Percentiles rank a stretch among this genome's conserved stretches.
phyloP scores from a whole-genome alignment of 768 basidiomycete genomes.

The Dacryopinax spathularia region DNA sequence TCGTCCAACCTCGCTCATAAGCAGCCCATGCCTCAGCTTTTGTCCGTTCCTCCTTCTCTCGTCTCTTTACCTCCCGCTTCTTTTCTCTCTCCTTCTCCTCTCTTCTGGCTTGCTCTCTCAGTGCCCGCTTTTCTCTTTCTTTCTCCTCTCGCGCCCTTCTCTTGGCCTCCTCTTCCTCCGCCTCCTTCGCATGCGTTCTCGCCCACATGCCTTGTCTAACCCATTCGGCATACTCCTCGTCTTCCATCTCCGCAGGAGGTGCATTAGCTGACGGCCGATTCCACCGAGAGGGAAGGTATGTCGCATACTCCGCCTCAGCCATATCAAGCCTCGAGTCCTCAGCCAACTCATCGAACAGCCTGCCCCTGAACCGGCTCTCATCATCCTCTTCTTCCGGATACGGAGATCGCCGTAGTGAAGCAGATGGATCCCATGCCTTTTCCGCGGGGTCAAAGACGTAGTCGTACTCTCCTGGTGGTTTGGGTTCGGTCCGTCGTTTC shows the following conservation, averaged over 20 bases:
- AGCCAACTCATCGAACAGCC: conserved; percentile 54
- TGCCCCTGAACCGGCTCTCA: conserved; percentile 42
- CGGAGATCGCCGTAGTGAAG: background rate
- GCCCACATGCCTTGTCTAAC: conserved; percentile 75
- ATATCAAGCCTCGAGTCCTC: conserved; percentile 58
- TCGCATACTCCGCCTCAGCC: conserved; percentile 48
- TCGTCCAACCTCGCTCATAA: background rate
- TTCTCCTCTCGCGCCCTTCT: conserved; percentile 24
- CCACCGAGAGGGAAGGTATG: conserved; percentile 56
- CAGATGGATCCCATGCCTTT: conserved; percentile 18
- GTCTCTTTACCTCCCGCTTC: conserved; percentile 25
- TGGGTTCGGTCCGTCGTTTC: conserved; percentile 20
- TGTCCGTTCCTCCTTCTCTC: conserved; percentile 23
- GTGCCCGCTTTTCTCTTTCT: conserved; percentile 33
- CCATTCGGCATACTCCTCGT: conserved; percentile 83
- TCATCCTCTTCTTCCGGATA: background rate
- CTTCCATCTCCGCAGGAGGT: conserved; percentile 42
- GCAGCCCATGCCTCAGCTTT: background rate
- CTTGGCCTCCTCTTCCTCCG: conserved; percentile 36
- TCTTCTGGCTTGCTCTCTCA: conserved; percentile 23
- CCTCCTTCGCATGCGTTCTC: conserved; percentile 22
- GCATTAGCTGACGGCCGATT: conserved; percentile 40
- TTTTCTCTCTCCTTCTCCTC: conserved; percentile 15
- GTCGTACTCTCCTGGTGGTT: conserved; percentile 1
- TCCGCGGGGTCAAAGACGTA: conserved; percentile 14